A percentile compares a stretch with the other conserved stretches of the same genome.
Evolutionary conservation across 805 yeast species (phyloP).

Genomic region (Candida methanosorbosa): DNA sequence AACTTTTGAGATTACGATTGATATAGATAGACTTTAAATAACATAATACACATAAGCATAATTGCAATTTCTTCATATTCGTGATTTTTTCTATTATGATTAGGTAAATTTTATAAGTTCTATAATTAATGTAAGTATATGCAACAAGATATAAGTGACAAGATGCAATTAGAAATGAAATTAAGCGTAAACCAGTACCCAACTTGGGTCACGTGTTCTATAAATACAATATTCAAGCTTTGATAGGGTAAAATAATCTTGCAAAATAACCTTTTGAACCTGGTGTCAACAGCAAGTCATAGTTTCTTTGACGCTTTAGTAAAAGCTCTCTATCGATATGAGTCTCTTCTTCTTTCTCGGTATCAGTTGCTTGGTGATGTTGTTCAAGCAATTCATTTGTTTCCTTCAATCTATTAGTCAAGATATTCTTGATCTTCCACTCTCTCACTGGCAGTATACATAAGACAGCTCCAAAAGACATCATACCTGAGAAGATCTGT

Average conservation of each 20-base stretch:
- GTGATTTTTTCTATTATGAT: too few species aligned
- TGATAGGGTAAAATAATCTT: constrained; percentile 15
- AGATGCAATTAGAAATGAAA: too few species aligned
- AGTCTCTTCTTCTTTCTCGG: background rate
- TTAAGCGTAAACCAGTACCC: too few species aligned
- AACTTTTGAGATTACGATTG: constrained; percentile 34
- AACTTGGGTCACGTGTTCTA: too few species aligned
- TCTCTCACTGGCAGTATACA: constrained; percentile 40
- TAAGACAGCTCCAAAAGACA: constrained; percentile 32
- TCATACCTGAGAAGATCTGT: constrained; percentile 53
- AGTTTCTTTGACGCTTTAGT: constrained; percentile 7
- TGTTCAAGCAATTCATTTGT: background rate
- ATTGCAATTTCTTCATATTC: too few species aligned
- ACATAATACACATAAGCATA: too few species aligned
- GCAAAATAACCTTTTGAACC: constrained; percentile 9
- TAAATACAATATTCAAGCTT: constrained; percentile 5
- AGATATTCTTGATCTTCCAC: constrained; percentile 33
- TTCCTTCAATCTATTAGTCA: constrained; percentile 12
- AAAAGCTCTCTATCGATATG: constrained; percentile 3
- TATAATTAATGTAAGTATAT: too few species aligned
- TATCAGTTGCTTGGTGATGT: background rate
- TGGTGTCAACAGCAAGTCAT: constrained; percentile 6
- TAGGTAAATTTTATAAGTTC: too few species aligned
- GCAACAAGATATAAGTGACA: too few species aligned
- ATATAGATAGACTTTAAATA: constrained; percentile 20